Evolutionary conservation across 257 asterid species (phyloP).

Genomic region (Cinchona pubescens): DNA sequence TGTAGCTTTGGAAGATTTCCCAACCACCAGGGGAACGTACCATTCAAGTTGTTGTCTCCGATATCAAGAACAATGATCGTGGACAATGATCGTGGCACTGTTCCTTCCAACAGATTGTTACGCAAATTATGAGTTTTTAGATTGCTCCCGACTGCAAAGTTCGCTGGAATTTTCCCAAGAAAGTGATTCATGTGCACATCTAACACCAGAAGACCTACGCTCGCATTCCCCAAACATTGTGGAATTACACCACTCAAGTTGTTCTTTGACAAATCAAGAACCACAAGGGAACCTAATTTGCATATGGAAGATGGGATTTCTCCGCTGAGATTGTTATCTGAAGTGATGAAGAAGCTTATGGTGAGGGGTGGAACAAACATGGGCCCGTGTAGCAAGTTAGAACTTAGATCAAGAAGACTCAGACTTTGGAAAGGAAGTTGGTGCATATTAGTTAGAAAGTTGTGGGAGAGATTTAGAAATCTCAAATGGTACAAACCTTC

Average conservation of each 20-base stretch:
- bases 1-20: constrained; percentile 23
- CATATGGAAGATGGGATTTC: constrained; percentile 13
- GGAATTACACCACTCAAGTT: constrained; percentile 21
- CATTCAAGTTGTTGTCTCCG: constrained; percentile 27
- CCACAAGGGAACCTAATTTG: background rate
- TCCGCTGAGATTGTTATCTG: constrained; percentile 21
- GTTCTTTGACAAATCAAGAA: constrained; percentile 17
- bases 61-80: constrained; percentile 27
- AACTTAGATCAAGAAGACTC: constrained; percentile 10
- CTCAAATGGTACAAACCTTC: background rate
- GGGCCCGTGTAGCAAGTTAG: constrained; percentile 12
- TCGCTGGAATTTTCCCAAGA: constrained; percentile 20
- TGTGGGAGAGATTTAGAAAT: constrained; percentile 22
- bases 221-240: constrained; percentile 9
- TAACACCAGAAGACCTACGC: constrained; percentile 7
- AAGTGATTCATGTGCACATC: constrained; percentile 17
- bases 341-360: background rate
- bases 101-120: constrained; percentile 28
- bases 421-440: constrained; percentile 2
- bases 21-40: constrained; percentile 30
- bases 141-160: constrained; percentile 18
- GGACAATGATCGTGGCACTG: constrained; percentile 22
- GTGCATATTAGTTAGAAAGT: background rate
- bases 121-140: constrained; percentile 23
- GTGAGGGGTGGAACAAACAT: constrained; percentile 8